These are phyloP conservation scores for Penicillium lagena DNA, from an alignment of 495 filamentous ascomycete species.

Conservation along the genomic window DNA sequence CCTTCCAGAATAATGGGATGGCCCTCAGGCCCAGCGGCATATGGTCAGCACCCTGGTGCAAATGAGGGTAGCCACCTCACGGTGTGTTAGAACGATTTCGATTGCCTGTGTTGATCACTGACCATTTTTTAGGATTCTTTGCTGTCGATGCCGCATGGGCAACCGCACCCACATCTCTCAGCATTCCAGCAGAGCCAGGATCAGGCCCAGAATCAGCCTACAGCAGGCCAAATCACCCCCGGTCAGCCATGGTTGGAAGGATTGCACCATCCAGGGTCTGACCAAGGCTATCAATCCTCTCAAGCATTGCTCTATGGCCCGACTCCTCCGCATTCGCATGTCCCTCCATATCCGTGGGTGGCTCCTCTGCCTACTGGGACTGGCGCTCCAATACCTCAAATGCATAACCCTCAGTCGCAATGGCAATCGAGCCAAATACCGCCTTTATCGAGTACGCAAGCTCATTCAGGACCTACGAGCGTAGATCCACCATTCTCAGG, in stretches of 20 bases:
- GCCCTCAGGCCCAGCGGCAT: slow-evolving; percentile 3
- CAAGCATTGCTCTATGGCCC: too few relatives aligned
- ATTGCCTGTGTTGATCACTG: background rate
- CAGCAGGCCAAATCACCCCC: too few relatives aligned
- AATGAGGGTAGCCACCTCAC: slow-evolving; percentile 1
- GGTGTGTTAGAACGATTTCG: slow-evolving; percentile 5
- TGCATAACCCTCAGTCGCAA: too few relatives aligned
- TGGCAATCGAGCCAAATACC: background rate
- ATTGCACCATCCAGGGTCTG: too few relatives aligned
- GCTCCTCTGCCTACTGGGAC: background rate
- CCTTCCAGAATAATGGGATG: slow-evolving; percentile 8
- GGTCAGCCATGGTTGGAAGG: too few relatives aligned
- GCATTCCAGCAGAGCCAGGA: background rate
- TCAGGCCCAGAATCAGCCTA: background rate
- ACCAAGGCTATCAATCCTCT: too few relatives aligned
- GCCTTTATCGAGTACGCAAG: too few relatives aligned
- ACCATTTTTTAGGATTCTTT: background rate
- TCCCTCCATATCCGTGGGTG: background rate
- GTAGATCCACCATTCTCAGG: slow-evolving; percentile 37
- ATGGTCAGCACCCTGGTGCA: slow-evolving; percentile 1
- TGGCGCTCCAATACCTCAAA: too few relatives aligned
- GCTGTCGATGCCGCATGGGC: background rate
- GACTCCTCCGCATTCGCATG: too few relatives aligned
- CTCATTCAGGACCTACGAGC: too few relatives aligned
- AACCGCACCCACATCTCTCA: background rate